Conservation (phyloP, 2,329 filamentous ascomycete genomes). For the Monilinia vaccinii-corymbosi region DNA sequence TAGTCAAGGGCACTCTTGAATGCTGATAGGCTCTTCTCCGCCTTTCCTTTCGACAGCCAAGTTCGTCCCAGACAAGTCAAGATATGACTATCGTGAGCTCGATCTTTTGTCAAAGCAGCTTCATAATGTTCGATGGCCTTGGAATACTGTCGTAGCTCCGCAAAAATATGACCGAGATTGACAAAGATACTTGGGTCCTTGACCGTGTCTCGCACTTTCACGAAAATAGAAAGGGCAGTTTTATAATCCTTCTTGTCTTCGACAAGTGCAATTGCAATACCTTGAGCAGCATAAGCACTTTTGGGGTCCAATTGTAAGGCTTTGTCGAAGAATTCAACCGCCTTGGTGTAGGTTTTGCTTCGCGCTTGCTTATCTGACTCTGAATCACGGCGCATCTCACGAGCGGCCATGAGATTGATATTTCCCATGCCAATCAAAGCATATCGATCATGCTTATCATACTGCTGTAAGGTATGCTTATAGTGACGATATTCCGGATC, state of each 20-base stretch:
- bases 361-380: constrained; percentile 89
- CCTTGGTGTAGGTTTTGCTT: constrained; percentile 76
- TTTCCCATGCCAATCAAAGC: constrained; percentile 96
- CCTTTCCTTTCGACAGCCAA: constrained; percentile 58
- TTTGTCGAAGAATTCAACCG: constrained; percentile 98
- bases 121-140: constrained; percentile 96
- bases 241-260: constrained; percentile 90
- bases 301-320: constrained; percentile 87
- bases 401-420: constrained; percentile 68
- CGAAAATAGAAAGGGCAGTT: constrained; percentile 75
- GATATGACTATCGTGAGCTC: constrained; percentile 53
- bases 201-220: constrained; percentile 82
- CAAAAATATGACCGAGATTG: constrained; percentile 89
- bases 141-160: constrained; percentile 79
- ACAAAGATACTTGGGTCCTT: constrained; percentile 82
- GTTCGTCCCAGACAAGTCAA: constrained; percentile 63
- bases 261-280: constrained; percentile 84
- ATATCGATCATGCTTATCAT: constrained; percentile 98
- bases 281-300: constrained; percentile 94
- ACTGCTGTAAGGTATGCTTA: constrained; percentile 88
- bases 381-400: constrained; percentile 88
- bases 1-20: constrained; percentile 56
- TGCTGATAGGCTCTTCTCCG: constrained; percentile 51
- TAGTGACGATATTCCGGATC: constrained; percentile 90
- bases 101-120: constrained; percentile 55